Base-by-base conservation (phyloP, 192 early-diverging fungal species). In the Backusella tarrabulga region DNA sequence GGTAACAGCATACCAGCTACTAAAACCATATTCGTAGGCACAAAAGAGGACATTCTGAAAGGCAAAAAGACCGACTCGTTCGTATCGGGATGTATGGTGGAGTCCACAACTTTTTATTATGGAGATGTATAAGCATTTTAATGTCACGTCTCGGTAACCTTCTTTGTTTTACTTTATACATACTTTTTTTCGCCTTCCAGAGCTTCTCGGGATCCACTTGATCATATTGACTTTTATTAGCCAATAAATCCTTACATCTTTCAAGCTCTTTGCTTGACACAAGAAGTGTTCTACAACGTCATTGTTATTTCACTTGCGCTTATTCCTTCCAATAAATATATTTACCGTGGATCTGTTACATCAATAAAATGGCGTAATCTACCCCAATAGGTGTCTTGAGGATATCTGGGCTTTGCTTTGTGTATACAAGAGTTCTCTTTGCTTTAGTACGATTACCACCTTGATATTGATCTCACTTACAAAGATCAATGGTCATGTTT, bases 1-100 rank as follows among this genome's bases (percentile, higher is more conserved):
- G 93, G 92, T 82, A 89, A 85, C 76, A 96, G 83, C 94, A 96
- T 96, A 29, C 92, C 92, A 40, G 90, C 91, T n/a, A 95, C 90
- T 34, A 96, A 88, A 19, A 91, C 73, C 81, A 95, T 82, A 83
- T 96, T 96, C 4, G 94, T 94, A 4, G 94, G 94, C 23, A 94
- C 92, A 81, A 95, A 96, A 60, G 85, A 92, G 1, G 93, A 87
- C 94, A 96, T 96, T 34, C 94, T 82, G 81, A 95, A 95, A 35
- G 93, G 94, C 36, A 95, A 74, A 17, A 94, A 83, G 9, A 95
- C 84, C 26, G 91, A 89, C 44, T 93, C 92, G 72, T 92, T 92
- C 3, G 93, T 95, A 79, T 95, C 93, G 36, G 93, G 90, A 78
- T 95, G 94, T 76, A 94, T 82, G 6, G 92, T 94, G 29, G 91